Conservation (phyloP, 2,329 filamentous ascomycete genomes). For the Ceratocystiopsis minuta region DNA sequence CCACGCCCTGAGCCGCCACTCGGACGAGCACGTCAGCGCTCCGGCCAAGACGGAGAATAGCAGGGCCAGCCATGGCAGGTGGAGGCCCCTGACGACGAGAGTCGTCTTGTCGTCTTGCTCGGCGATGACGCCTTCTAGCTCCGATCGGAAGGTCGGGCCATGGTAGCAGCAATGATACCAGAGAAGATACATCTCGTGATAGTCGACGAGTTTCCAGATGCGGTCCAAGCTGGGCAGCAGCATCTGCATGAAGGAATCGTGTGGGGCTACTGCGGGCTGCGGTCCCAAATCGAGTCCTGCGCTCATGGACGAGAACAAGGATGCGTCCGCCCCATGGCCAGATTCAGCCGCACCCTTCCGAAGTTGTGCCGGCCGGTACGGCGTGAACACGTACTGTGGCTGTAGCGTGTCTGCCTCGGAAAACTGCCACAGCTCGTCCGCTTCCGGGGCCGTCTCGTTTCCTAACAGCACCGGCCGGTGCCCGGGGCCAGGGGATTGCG, state of each 20-base stretch:
- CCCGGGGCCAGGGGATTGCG: neutral
- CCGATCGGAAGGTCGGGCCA: neutral
- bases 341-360: neutral
- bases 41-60: neutral
- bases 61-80: neutral
- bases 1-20: conserved; percentile 1
- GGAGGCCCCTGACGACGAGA: neutral
- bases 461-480: neutral
- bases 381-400: conserved; percentile 1
- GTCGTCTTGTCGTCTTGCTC: conserved; percentile 1
- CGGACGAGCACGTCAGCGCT: neutral
- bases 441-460: neutral
- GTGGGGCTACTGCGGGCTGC: neutral
- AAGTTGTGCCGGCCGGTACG: neutral
- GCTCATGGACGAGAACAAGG: neutral
- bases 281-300: neutral
- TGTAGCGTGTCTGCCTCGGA: neutral
- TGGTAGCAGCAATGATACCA: conserved; percentile 1
- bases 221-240: neutral
- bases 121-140: neutral
- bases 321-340: neutral
- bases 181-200: neutral
- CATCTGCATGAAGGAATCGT: neutral
- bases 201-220: conserved; percentile 1
- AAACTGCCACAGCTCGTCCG: neutral